phyloP scores from a whole-genome alignment of 495 filamentous ascomycete species.

The Thermochaetoides thermophila region DNA sequence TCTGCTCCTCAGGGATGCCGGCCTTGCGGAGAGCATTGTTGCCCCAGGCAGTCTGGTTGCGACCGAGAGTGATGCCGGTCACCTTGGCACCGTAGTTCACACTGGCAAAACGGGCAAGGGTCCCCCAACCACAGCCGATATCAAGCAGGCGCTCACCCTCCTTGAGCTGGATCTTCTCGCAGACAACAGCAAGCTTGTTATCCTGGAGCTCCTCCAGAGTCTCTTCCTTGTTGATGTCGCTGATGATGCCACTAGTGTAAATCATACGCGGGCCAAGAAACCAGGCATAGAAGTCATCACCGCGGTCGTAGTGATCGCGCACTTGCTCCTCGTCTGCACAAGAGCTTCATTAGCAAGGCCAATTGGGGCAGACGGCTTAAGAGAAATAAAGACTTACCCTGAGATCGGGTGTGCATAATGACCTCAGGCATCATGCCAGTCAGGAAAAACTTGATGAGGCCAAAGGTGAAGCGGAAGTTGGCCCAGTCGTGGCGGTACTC shows the following conservation, averaged over 20 bases:
- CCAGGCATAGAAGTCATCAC: slow-evolving; percentile 81
- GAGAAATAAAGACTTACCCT: slow-evolving; percentile 33
- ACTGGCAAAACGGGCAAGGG: slow-evolving; percentile 64
- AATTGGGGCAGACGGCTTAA: neutral
- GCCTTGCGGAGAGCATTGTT: slow-evolving; percentile 57
- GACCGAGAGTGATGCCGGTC: slow-evolving; percentile 67
- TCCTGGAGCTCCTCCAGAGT: slow-evolving; percentile 74
- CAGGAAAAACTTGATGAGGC: slow-evolving; percentile 36
- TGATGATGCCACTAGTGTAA: slow-evolving; percentile 74
- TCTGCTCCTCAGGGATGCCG: slow-evolving; percentile 54
- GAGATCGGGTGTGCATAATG: slow-evolving; percentile 63
- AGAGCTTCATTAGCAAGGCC: slow-evolving; percentile 15
- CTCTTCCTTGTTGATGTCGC: slow-evolving; percentile 60
- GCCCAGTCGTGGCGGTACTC: slow-evolving; percentile 85
- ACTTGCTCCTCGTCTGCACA: slow-evolving; percentile 68
- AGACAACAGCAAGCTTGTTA: slow-evolving; percentile 76
- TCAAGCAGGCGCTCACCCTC: slow-evolving; percentile 60
- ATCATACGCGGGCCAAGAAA: slow-evolving; percentile 85
- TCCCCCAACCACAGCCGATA: slow-evolving; percentile 82
- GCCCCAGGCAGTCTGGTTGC: slow-evolving; percentile 76
- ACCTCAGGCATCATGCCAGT: slow-evolving; percentile 55
- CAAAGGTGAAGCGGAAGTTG: slow-evolving; percentile 61
- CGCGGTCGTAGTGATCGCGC: slow-evolving; percentile 74
- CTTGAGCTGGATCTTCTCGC: slow-evolving; percentile 68
- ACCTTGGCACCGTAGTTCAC: slow-evolving; percentile 63